phyloP scores from a whole-genome alignment of 768 basidiomycete species.

The Leccinum truebloodii region DNA sequence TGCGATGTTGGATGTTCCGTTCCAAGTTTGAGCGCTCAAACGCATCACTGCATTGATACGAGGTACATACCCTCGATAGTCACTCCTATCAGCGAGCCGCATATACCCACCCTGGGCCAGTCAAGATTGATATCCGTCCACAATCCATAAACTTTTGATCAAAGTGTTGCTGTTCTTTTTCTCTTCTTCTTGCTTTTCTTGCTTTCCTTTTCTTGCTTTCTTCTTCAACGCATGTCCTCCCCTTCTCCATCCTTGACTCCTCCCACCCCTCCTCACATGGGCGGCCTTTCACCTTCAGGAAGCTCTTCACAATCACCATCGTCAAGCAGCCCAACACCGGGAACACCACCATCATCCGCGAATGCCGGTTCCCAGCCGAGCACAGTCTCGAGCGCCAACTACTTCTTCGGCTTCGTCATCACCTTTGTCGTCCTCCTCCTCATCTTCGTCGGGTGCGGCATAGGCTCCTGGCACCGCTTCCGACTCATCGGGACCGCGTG shows the following conservation, averaged over 20 bases:
- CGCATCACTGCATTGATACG: constrained; percentile 16
- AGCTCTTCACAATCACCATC: not conserved
- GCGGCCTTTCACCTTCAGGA: not conserved
- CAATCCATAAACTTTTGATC: no score
- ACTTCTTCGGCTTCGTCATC: constrained; percentile 36
- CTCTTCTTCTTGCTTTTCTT: not conserved
- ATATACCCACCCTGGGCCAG: not conserved
- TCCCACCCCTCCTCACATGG: not conserved
- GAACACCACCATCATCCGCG: not conserved
- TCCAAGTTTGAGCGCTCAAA: not conserved
- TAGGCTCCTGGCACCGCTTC: constrained; percentile 46
- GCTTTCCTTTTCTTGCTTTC: not conserved
- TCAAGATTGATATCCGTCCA: constrained; percentile 10
- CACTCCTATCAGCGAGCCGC: not conserved
- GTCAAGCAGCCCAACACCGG: not conserved
- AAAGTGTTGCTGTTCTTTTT: no score
- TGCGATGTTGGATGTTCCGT: not conserved
- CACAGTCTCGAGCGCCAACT: constrained; percentile 24
- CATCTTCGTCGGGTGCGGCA: constrained; percentile 52
- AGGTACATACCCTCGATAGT: not conserved
- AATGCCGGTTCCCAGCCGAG: not conserved
- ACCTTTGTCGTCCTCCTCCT: constrained; percentile 40
- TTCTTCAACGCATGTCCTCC: not conserved
- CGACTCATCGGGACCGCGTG: constrained; percentile 19
- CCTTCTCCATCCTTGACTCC: no score